phyloP scores from a whole-genome alignment of 192 early-diverging fungal species.

The Phycomyces nitens region DNA sequence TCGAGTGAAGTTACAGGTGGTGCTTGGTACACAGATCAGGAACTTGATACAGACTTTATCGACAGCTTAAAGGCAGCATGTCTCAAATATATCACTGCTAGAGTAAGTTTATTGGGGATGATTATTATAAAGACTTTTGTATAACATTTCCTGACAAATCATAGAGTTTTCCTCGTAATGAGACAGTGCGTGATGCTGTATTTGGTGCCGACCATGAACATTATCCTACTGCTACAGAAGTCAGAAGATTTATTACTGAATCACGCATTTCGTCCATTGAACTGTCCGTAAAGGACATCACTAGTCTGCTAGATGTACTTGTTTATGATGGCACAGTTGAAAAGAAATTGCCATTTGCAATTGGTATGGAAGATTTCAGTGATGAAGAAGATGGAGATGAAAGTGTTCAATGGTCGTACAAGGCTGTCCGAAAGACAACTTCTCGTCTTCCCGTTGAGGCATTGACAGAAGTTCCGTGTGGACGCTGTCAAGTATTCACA shows the following conservation, averaged over 20 bases:
- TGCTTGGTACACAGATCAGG: slow-evolving; percentile 90
- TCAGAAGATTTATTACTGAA: slow-evolving; percentile 70
- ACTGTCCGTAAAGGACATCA: slow-evolving; percentile 71
- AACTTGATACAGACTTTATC: slow-evolving; percentile 89
- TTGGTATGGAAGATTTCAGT: slow-evolving; percentile 47
- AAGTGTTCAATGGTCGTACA: slow-evolving; percentile 63
- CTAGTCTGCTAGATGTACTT: slow-evolving; percentile 76
- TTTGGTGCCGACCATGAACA: slow-evolving; percentile 60
- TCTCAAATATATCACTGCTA: slow-evolving; percentile 70
- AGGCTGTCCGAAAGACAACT: slow-evolving; percentile 50
- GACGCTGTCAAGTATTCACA: slow-evolving; percentile 75
- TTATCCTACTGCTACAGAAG: slow-evolving; percentile 68
- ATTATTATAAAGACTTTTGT: background rate
- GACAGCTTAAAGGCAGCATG: slow-evolving; percentile 67
- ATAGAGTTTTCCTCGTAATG: slow-evolving; percentile 58
- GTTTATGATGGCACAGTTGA: slow-evolving; percentile 85
- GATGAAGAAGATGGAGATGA: slow-evolving; percentile 52
- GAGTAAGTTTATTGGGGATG: slow-evolving; percentile 26
- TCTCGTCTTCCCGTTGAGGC: slow-evolving; percentile 42
- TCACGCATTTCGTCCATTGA: slow-evolving; percentile 67
- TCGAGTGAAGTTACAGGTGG: slow-evolving; percentile 89
- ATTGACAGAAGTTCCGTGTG: slow-evolving; percentile 82
- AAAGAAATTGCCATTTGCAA: slow-evolving; percentile 49
- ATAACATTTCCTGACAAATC: background rate
- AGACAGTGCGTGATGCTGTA: slow-evolving; percentile 38